phyloP scores from a whole-genome alignment of 352 stramenopile genomes.

The Saprolegnia diclina region DNA sequence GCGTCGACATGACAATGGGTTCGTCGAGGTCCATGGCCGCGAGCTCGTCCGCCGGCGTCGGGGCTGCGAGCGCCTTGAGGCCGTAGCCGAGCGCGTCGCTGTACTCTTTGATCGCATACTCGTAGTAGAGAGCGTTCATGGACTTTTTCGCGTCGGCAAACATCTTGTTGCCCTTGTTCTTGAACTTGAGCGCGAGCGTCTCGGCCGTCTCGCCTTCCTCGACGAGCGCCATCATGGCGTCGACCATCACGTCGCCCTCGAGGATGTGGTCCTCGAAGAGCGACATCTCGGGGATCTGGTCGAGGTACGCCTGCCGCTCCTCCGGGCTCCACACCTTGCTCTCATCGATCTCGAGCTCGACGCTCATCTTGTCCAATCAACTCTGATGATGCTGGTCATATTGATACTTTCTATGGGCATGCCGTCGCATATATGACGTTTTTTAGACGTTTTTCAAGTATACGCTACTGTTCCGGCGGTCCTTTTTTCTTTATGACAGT shows the following conservation, averaged over 20 bases:
- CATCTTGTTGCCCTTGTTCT: slow-evolving; percentile 85
- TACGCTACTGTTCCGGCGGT: too few species aligned
- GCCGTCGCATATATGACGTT: neutral
- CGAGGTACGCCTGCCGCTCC: slow-evolving; percentile 79
- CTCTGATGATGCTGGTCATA: neutral
- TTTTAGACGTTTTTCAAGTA: neutral
- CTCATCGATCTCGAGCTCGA: slow-evolving; percentile 84
- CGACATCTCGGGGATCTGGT: slow-evolving; percentile 78
- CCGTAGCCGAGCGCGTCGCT: slow-evolving; percentile 67
- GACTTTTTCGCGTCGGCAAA: slow-evolving; percentile 67
- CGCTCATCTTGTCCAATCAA: slow-evolving; percentile 38
- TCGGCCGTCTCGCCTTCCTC: slow-evolving; percentile 83
- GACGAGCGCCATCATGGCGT: slow-evolving; percentile 80
- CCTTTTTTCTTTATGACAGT: too few species aligned
- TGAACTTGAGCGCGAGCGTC: slow-evolving; percentile 80
- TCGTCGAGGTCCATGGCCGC: slow-evolving; percentile 57
- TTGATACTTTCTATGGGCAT: neutral
- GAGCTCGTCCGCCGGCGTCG: slow-evolving; percentile 47
- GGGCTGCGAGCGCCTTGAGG: slow-evolving; percentile 64
- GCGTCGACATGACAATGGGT: slow-evolving; percentile 24
- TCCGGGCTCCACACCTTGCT: slow-evolving; percentile 77
- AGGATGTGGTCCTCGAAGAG: slow-evolving; percentile 85
- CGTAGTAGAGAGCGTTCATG: slow-evolving; percentile 58
- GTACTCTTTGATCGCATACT: slow-evolving; percentile 76
- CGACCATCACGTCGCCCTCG: slow-evolving; percentile 80